Conservation (phyloP, 2,329 filamentous ascomycete genomes). For the Exophiala sp. region DNA sequence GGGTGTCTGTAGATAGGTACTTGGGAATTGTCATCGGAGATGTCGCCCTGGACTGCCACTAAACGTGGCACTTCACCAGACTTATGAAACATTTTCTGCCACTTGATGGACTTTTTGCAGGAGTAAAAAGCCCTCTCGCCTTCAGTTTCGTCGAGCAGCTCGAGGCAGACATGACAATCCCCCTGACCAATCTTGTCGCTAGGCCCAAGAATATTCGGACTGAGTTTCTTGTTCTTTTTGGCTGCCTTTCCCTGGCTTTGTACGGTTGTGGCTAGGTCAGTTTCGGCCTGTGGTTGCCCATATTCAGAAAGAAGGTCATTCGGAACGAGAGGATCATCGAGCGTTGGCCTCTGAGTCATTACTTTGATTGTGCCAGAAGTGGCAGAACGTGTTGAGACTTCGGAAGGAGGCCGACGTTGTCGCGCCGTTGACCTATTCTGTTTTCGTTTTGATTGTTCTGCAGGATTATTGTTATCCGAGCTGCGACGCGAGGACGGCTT, state of each 20-base stretch:
- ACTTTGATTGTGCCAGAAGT: background rate
- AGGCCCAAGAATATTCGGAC: constrained; percentile 31
- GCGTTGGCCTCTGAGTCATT: background rate
- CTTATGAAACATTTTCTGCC: constrained; percentile 90
- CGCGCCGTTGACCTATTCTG: constrained; percentile 9
- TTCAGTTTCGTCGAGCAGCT: constrained; percentile 63
- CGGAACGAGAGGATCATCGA: background rate
- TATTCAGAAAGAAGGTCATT: constrained; percentile 1
- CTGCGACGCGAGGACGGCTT: constrained; percentile 10
- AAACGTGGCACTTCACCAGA: constrained; percentile 87
- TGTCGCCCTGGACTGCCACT: constrained; percentile 79
- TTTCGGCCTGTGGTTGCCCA: background rate
- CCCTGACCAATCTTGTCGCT: constrained; percentile 68
- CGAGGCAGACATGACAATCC: constrained; percentile 70
- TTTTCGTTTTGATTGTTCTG: constrained; percentile 14
- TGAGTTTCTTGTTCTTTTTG: constrained; percentile 18
- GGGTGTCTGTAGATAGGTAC: constrained; percentile 95
- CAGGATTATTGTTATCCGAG: constrained; percentile 1
- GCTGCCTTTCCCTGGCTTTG: too few relatives aligned
- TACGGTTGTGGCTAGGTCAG: too few relatives aligned
- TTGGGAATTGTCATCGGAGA: constrained; percentile 61
- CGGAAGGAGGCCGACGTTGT: constrained; percentile 13
- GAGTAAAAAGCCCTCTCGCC: constrained; percentile 50
- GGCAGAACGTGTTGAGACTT: constrained; percentile 10
- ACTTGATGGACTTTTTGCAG: constrained; percentile 62